Base-by-base conservation (phyloP, 2,329 filamentous ascomycete species). In the Coleophoma eucalyptorum region DNA sequence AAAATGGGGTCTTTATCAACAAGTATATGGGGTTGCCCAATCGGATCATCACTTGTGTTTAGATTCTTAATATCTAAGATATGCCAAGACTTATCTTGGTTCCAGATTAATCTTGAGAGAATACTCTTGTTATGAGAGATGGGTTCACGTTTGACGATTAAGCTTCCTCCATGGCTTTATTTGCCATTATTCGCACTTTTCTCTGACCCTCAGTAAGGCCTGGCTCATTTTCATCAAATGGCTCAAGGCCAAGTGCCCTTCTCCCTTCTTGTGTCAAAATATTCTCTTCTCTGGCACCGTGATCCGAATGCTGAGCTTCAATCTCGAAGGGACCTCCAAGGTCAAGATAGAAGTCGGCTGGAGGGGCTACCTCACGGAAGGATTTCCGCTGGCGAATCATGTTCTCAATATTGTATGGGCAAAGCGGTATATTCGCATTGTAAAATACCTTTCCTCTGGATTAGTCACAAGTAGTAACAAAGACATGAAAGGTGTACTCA, bases 401-500 rank as follows among this genome's bases (percentile, higher is more conserved):
- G 26, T 26, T 26, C 26, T 38, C 35, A 38, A 18, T 18, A 6
- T 38, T 38, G 12, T 38, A 38, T 12, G 35, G 35, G 15, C 15
- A n/a, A 12, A 38, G 35, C 1, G 35, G 35, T n/a, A n/a, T 12
- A 12, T 18, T n/a, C 15, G 35, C 35, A 6, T 38, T 38, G 35
- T 96, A 96, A 52, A 96, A 62, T 5, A 26, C 26, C 26, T 26
- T 2, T 8, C 26, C 3, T 26, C 6, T 26, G 26, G 26, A 8
- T 26, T 8, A 26, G 26, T 26, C 26, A 7, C 26, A 26, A 26
- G 6, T 26, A 8, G 10, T 26, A 6, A 26, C 4, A 8, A 26
- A 8, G 26, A 26, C 6, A 26, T 26, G 10, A 2, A 26, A 26
- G 10, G 10, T 7, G 26, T 26, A 26, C 26, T 26, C 0, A 96